phyloP scores from a whole-genome alignment of 2,329 filamentous ascomycete species.

The Coniochaeta sp. region DNA sequence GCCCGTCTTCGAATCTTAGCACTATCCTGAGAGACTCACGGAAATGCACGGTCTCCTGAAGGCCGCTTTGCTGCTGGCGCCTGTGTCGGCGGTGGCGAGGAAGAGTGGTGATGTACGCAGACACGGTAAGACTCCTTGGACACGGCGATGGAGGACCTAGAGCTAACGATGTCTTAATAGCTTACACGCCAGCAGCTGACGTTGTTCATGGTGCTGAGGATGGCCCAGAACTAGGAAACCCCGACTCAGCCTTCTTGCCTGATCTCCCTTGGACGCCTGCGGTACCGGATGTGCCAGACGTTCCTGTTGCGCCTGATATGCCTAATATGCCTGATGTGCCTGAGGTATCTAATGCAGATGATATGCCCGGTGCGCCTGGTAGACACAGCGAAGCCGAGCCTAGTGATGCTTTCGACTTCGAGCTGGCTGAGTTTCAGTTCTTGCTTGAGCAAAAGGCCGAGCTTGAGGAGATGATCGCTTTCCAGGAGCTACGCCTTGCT shows the following conservation, averaged over 20 bases:
- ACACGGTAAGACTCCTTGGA: slow-evolving; percentile 9
- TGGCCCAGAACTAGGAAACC: too few relatives aligned
- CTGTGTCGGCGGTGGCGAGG: slow-evolving; percentile 20
- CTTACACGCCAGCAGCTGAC: background rate
- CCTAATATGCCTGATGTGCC: background rate
- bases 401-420: slow-evolving; percentile 23
- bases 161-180: background rate
- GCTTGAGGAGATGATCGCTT: slow-evolving; percentile 32
- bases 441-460: slow-evolving; percentile 32
- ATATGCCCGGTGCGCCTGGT: slow-evolving; percentile 14
- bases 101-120: slow-evolving; percentile 16
- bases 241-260: too few relatives aligned
- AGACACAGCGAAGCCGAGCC: background rate
- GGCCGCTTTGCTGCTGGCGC: slow-evolving; percentile 26
- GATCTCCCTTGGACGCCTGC: background rate
- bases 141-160: slow-evolving; percentile 16
- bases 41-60: slow-evolving; percentile 25
- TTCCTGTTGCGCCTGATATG: background rate
- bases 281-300: background rate
- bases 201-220: background rate
- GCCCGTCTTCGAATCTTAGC: background rate
- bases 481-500: slow-evolving; percentile 31
- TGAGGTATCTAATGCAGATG: slow-evolving; percentile 5
- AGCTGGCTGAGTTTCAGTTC: slow-evolving; percentile 35
- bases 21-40: slow-evolving; percentile 3